phyloP scores from a whole-genome alignment of 208 protist genomes.

The Leishmania mexicana region DNA sequence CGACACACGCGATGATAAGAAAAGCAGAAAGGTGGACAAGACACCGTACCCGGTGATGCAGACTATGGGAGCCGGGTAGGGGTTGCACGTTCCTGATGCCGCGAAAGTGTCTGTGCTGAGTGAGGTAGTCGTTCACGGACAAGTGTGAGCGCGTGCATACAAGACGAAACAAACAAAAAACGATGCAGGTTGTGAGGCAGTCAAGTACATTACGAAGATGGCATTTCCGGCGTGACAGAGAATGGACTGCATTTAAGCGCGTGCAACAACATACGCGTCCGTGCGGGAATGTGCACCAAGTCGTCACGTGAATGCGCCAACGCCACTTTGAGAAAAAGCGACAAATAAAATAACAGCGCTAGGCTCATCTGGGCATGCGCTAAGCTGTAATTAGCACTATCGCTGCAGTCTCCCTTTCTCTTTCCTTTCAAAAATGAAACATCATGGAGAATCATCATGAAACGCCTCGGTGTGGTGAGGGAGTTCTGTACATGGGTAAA shows the following conservation, averaged over 20 bases:
- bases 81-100: background rate
- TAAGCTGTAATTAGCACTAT: background rate
- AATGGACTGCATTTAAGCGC: background rate
- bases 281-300: background rate
- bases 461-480: background rate
- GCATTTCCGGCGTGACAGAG: background rate
- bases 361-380: background rate
- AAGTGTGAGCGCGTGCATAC: too few relatives aligned
- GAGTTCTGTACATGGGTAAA: conserved; percentile 7
- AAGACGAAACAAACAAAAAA: background rate
- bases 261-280: background rate
- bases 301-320: too few relatives aligned
- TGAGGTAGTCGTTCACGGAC: background rate
- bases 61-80: too few relatives aligned
- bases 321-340: background rate
- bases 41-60: background rate
- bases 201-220: background rate
- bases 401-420: background rate
- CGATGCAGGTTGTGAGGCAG: background rate
- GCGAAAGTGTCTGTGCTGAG: background rate
- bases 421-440: conserved; percentile 3
- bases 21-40: background rate
- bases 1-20: background rate
- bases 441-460: conserved; percentile 1
- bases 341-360: background rate